These are phyloP conservation scores for Hypoxylon sp. DNA, from an alignment of 2,329 filamentous ascomycete genomes.

Conservation along the genomic window DNA sequence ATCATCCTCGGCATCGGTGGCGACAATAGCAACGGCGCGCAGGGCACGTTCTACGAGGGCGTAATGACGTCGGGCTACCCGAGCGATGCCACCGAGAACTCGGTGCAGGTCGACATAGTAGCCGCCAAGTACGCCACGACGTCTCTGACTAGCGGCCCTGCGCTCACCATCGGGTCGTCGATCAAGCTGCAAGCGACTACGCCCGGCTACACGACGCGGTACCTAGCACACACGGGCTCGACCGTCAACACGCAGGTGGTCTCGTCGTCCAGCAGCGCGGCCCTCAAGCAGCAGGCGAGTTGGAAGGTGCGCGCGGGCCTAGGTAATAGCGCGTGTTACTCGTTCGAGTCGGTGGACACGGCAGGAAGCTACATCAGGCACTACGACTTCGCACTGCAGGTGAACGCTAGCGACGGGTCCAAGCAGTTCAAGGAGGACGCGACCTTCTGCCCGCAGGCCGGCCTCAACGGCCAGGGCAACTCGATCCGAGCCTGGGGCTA, in stretches of 20 bases:
- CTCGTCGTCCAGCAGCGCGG: slow-evolving; percentile 60
- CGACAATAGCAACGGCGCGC: slow-evolving; percentile 69
- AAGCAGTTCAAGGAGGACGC: slow-evolving; percentile 71
- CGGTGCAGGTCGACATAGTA: slow-evolving; percentile 70
- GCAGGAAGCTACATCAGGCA: slow-evolving; percentile 71
- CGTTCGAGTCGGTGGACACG: slow-evolving; percentile 70
- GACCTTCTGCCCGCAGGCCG: slow-evolving; percentile 69
- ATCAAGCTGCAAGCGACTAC: slow-evolving; percentile 69
- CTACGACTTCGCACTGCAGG: slow-evolving; percentile 61
- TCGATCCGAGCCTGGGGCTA: slow-evolving; percentile 70
- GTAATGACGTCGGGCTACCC: slow-evolving; percentile 73
- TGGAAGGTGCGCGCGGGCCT: slow-evolving; percentile 68
- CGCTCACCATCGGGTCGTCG: slow-evolving; percentile 60
- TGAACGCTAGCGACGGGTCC: slow-evolving; percentile 64
- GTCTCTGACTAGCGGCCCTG: slow-evolving; percentile 60
- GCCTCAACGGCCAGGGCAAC: slow-evolving; percentile 62
- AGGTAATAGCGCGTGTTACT: slow-evolving; percentile 67
- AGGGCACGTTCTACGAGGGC: slow-evolving; percentile 74
- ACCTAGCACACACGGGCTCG: slow-evolving; percentile 64
- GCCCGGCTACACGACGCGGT: slow-evolving; percentile 63
- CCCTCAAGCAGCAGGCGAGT: slow-evolving; percentile 64
- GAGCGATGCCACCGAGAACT: slow-evolving; percentile 67
- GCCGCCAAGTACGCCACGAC: slow-evolving; percentile 66
- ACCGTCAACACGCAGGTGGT: slow-evolving; percentile 67
- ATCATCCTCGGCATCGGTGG: slow-evolving; percentile 79